phyloP scores from a whole-genome alignment of 768 basidiomycete species.

The Tubosaeta sp. region DNA sequence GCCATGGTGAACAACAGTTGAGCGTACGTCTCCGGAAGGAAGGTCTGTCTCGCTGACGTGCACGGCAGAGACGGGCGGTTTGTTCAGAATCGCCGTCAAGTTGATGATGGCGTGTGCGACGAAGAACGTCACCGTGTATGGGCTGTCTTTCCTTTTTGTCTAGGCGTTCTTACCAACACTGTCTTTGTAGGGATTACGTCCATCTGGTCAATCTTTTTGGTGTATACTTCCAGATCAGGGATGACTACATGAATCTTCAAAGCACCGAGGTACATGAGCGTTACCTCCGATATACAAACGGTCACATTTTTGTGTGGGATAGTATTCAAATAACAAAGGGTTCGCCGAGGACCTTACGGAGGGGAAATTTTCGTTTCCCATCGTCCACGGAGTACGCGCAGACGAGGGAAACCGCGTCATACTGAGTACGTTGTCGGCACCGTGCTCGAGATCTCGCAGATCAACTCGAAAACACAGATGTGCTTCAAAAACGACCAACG shows the following conservation, averaged over 20 bases:
- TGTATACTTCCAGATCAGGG: conserved; percentile 94
- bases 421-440: conserved; percentile 56
- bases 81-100: conserved; percentile 89
- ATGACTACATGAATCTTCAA: conserved; percentile 94
- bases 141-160: not conserved
- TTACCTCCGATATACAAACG: too few relatives aligned
- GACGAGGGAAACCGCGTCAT: conserved; percentile 76
- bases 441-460: not conserved
- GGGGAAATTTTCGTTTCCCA: conserved; percentile 78
- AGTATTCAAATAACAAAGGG: conserved; percentile 65
- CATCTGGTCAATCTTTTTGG: conserved; percentile 93
- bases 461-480: conserved; percentile 46
- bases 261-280: conserved; percentile 61
- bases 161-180: not conserved
- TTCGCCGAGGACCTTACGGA: conserved; percentile 76
- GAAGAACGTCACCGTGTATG: conserved; percentile 55
- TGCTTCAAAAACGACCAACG: conserved; percentile 86
- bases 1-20: conserved; percentile 95
- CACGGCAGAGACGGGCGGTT: conserved; percentile 82
- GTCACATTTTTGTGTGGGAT: not conserved
- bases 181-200: conserved; percentile 67
- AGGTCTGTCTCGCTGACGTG: conserved; percentile 32
- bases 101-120: conserved; percentile 92
- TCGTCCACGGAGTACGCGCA: conserved; percentile 76
- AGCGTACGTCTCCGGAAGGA: conserved; percentile 50